Conservation (phyloP, 129 eudicot species). For the Pittosporum tobira region DNA sequence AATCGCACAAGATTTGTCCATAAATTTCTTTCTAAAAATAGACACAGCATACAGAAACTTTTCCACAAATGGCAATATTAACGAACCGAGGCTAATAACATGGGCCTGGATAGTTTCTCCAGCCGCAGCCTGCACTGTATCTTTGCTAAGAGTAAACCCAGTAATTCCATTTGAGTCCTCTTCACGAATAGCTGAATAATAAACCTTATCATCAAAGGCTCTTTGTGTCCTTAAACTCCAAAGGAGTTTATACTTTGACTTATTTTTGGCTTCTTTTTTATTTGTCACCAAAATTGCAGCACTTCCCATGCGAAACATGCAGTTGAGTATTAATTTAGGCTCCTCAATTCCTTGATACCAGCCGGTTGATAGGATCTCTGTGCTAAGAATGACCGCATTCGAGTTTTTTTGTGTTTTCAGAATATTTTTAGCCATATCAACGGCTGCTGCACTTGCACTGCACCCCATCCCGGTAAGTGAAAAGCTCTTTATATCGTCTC, state of each 20-base stretch:
- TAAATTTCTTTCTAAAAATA: conserved; percentile 20
- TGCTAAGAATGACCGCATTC: conserved; percentile 56
- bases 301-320: conserved; percentile 65
- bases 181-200: conserved; percentile 53
- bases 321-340: conserved; percentile 58
- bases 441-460: conserved; percentile 63
- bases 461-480: conserved; percentile 84
- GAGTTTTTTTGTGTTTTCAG: conserved; percentile 38
- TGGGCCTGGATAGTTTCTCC: conserved; percentile 48
- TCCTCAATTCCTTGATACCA: conserved; percentile 69
- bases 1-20: conserved; percentile 32
- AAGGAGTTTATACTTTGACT: conserved; percentile 42
- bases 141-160: conserved; percentile 47
- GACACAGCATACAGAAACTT: conserved; percentile 35
- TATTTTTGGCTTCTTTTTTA: conserved; percentile 19
- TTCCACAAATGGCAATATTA: conserved; percentile 45
- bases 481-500: conserved; percentile 53
- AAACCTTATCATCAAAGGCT: conserved; percentile 51
- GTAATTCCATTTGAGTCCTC: conserved; percentile 53
- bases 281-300: conserved; percentile 58
- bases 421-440: conserved; percentile 49
- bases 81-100: conserved; percentile 37
- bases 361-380: conserved; percentile 68
- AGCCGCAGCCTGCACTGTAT: conserved; percentile 42
- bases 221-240: conserved; percentile 40